phyloP scores from a whole-genome alignment of 2,329 filamentous ascomycete genomes.

The Ophiostoma quercus region DNA sequence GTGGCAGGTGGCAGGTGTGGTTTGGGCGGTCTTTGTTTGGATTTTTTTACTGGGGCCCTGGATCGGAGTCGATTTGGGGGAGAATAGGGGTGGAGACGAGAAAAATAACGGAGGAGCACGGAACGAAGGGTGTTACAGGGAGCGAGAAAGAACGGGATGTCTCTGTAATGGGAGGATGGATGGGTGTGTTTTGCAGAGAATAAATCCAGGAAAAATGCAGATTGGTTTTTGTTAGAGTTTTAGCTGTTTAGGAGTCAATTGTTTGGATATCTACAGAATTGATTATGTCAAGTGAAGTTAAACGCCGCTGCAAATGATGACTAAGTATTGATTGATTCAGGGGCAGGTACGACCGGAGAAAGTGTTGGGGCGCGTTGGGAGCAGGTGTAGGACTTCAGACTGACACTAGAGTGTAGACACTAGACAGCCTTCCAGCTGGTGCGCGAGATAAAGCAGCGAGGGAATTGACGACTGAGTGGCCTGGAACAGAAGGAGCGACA shows the following conservation, averaged over 20 bases:
- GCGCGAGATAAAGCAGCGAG: conserved; percentile 19
- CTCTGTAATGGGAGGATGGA: neutral
- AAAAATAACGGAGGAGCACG: conserved; percentile 21
- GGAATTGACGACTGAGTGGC: conserved; percentile 19
- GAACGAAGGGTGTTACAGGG: conserved; percentile 16
- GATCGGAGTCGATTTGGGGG: conserved; percentile 24
- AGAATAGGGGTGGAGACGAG: conserved; percentile 19
- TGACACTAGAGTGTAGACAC: neutral
- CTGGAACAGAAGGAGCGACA: neutral
- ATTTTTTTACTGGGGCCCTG: conserved; percentile 18
- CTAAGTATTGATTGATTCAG: conserved; percentile 8
- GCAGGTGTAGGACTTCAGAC: conserved; percentile 9
- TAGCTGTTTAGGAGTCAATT: neutral
- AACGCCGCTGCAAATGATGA: conserved; percentile 12
- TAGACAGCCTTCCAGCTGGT: neutral
- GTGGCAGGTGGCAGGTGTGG: neutral
- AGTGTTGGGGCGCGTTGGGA: conserved; percentile 17
- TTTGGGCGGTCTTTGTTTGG: conserved; percentile 1
- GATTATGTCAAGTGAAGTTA: neutral
- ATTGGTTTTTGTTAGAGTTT: neutral
- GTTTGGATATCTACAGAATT: neutral
- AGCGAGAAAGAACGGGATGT: conserved; percentile 11
- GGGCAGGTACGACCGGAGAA: conserved; percentile 20
- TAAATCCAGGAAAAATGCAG: neutral
- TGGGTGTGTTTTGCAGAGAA: neutral